Evolutionary conservation across 78 protist species (phyloP).

Genomic region (Dictyostelium firmibasis): DNA sequence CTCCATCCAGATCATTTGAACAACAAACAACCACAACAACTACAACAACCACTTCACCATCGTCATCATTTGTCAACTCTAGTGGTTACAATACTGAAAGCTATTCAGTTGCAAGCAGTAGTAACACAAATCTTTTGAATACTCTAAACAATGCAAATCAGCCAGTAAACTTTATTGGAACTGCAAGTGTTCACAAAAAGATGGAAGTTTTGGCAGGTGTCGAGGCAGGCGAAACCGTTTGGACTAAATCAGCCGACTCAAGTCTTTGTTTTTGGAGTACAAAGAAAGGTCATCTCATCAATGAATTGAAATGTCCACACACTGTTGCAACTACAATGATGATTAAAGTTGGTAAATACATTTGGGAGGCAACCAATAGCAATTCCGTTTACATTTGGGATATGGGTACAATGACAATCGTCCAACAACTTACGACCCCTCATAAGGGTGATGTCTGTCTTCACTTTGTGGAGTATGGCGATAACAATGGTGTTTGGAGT

Average conservation of each 20-base stretch:
- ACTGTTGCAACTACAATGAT: conserved; percentile 9
- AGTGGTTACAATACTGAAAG: background rate
- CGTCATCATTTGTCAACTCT: background rate
- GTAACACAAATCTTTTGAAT: background rate
- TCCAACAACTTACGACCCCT: conserved; percentile 28
- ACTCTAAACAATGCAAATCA: background rate
- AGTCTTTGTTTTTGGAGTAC: conserved; percentile 58
- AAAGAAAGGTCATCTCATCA: conserved; percentile 48
- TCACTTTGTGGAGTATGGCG: background rate
- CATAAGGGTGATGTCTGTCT: background rate
- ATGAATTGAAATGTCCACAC: conserved; percentile 53
- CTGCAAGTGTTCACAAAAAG: conserved; percentile 39
- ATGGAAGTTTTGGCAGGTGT: conserved; percentile 50
- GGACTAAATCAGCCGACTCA: conserved; percentile 53
- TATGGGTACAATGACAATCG: conserved; percentile 58
- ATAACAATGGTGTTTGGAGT: background rate
- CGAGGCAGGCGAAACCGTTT: conserved; percentile 72
- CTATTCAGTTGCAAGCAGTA: background rate
- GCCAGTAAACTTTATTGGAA: conserved; percentile 40
- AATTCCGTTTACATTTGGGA: conserved; percentile 45
- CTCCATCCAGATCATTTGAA: background rate
- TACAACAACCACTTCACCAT: conserved; percentile 16
- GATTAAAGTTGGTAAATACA: conserved; percentile 31
- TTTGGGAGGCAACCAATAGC: conserved; percentile 54
- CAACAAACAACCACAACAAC: background rate